Conservation (phyloP, 371 early-diverging fungal species). For the Furculomyces boomerangus region DNA sequence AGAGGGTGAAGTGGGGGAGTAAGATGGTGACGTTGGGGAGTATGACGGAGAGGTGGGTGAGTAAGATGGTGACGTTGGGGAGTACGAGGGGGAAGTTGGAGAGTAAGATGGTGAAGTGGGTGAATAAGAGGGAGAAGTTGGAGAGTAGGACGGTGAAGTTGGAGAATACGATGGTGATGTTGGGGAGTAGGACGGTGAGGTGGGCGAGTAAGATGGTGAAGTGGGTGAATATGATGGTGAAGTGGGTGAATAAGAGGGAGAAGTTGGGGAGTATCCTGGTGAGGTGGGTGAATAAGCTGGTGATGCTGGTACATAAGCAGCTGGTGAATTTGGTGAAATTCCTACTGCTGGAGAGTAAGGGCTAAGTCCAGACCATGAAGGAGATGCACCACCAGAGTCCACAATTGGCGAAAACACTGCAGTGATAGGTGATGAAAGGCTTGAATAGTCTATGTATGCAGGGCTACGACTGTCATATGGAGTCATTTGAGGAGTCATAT, state of each 20-base stretch:
- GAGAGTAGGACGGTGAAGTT: conserved; percentile 26
- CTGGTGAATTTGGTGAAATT: conserved; percentile 31
- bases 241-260: conserved; percentile 41
- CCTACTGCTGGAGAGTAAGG: conserved; percentile 62
- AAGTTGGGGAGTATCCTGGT: conserved; percentile 67
- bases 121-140: conserved; percentile 41
- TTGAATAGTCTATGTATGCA: conserved; percentile 17
- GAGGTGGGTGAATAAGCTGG: conserved; percentile 32
- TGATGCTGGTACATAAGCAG: conserved; percentile 20
- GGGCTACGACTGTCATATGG: conserved; percentile 26
- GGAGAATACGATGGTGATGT: conserved; percentile 35
- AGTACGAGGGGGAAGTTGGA: conserved; percentile 54
- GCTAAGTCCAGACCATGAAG: conserved; percentile 52
- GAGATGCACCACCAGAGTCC: conserved; percentile 40
- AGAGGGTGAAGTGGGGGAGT: conserved; percentile 38
- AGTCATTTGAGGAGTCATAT: conserved; percentile 27
- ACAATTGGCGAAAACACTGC: conserved; percentile 30
- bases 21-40: conserved; percentile 36
- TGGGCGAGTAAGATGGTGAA: conserved; percentile 35
- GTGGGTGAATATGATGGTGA: conserved; percentile 33
- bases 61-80: conserved; percentile 34
- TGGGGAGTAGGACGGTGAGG: conserved; percentile 34
- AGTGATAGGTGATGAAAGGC: conserved; percentile 16
- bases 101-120: conserved; percentile 70
- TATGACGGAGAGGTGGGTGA: conserved; percentile 31